A percentile compares a stretch with the other conserved stretches of the same genome.
These are phyloP conservation scores for Cicer bijugum DNA, from an alignment of 306 rosid species.

Conservation along the genomic window DNA sequence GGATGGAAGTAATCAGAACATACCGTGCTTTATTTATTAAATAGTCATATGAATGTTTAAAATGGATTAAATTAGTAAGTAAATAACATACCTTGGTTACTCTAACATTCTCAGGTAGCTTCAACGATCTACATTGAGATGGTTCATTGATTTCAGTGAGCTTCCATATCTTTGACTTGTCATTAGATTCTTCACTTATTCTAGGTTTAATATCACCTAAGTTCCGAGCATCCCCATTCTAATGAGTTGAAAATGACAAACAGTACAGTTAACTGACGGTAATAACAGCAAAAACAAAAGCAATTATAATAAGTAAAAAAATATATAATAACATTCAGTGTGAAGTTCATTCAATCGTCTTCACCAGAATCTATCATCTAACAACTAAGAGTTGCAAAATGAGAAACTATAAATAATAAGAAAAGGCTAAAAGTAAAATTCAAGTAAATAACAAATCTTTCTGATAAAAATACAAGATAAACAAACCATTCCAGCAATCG, in stretches of 20 bases:
- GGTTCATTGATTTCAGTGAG: slow-evolving; percentile 90
- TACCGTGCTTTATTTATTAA: background rate
- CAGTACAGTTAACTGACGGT: slow-evolving; percentile 13
- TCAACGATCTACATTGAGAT: slow-evolving; percentile 86
- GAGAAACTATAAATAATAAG: slow-evolving; percentile 10
- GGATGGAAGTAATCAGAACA: slow-evolving; percentile 38
- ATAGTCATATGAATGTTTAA: slow-evolving; percentile 16
- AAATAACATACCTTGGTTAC: slow-evolving; percentile 67
- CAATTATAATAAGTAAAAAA: slow-evolving; percentile 34
- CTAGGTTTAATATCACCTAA: slow-evolving; percentile 95
- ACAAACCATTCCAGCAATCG: slow-evolving; percentile 88
- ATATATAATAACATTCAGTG: slow-evolving; percentile 9
- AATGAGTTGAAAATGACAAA: slow-evolving; percentile 45
- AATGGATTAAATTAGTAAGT: slow-evolving; percentile 7
- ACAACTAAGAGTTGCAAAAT: slow-evolving; percentile 26
- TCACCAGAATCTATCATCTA: background rate
- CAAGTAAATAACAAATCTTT: slow-evolving; percentile 14
- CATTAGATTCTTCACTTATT: slow-evolving; percentile 89
- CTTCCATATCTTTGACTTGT: slow-evolving; percentile 98
- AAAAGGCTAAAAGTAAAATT: background rate
- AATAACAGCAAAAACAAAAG: background rate
- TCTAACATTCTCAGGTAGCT: slow-evolving; percentile 82
- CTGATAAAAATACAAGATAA: slow-evolving; percentile 35
- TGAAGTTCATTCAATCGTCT: slow-evolving; percentile 19
- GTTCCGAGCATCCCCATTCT: slow-evolving; percentile 90